Evolutionary conservation across 2,329 filamentous ascomycete genomes (phyloP), one percentile per base, ranked within the genome.

Genomic region (Thermochaetoides dissita): DNA sequence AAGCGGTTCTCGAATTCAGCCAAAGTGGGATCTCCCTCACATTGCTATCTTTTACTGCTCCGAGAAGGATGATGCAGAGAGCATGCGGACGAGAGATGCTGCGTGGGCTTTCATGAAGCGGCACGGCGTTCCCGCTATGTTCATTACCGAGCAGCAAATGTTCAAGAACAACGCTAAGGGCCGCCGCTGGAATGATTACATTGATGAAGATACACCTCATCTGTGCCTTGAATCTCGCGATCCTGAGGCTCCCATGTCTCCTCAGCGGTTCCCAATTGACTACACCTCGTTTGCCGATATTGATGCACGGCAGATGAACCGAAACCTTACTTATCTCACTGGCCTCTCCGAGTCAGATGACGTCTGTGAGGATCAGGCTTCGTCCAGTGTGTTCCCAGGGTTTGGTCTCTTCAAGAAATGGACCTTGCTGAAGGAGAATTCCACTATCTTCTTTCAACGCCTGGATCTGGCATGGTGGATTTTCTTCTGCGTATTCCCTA

Each of bases 221-320:
- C 59, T 71, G 49, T 68, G 63, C 45, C 54, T 72, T 17, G 68
- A 72, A 50, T 59, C 57, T 12, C 52, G 60, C 44, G 63, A 64
- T 37, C 45, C 58, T 2, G 57, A 58, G 36, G 55, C 56, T 17
- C 58, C 51, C 29, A 55, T 59, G 11, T 54, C 61, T 17, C 58
- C 65, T 40, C 59, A 61, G 41, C 59, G 66, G 34, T 53, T 70
- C 10, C 68, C 69, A 6, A 66, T 72, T 41, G 68, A 72, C 47
- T 53, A 70, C 11, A 53, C 54, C 2, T 68, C 66, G 8, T 72
- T 72, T 48, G 56, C 67, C 43, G 67, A 67, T 45, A 65, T 72
- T 45, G 68, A 72, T 49, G 63, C 66, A 29, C 60, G 68, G 38
- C 69, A 72, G 54, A 66, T 72, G 62, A 72, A 72, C 51, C 61